Percentiles rank a stretch among this genome's conserved stretches.
These are phyloP conservation scores for Parasarocladium wereldwijsianum DNA, from an alignment of 2,329 filamentous ascomycete species.

Conservation along the genomic window DNA sequence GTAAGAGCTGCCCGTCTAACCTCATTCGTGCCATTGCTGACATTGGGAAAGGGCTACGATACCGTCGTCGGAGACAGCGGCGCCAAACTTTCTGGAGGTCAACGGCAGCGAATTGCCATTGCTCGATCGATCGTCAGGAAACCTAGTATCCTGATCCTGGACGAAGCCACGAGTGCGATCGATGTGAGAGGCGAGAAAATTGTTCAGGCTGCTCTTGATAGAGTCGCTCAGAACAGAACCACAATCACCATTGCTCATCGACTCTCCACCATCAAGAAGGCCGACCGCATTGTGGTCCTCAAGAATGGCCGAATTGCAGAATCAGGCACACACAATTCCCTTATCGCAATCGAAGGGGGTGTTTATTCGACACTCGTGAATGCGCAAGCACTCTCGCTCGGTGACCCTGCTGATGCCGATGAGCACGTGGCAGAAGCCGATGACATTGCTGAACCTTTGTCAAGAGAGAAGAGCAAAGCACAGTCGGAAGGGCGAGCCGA, in stretches of 20 bases:
- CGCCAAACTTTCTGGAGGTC: conserved; percentile 68
- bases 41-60: conserved; percentile 41
- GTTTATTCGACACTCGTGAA: conserved; percentile 55
- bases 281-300: conserved; percentile 66
- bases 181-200: conserved; percentile 39
- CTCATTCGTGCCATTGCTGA: no score
- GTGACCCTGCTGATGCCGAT: conserved; percentile 24
- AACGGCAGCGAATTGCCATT: conserved; percentile 71
- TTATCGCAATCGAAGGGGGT: conserved; percentile 44
- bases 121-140: conserved; percentile 59
- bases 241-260: conserved; percentile 64
- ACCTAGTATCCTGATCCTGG: conserved; percentile 57
- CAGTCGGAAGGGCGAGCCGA: conserved; percentile 16
- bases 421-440: conserved; percentile 20
- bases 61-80: conserved; percentile 65
- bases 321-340: conserved; percentile 58
- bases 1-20: no score
- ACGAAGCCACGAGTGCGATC: conserved; percentile 61
- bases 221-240: conserved; percentile 46
- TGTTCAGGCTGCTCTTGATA: conserved; percentile 50
- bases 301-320: conserved; percentile 58
- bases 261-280: conserved; percentile 60
- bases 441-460: conserved; percentile 25
- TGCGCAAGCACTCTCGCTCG: conserved; percentile 43
- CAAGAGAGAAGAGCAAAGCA: conserved; percentile 30